phyloP scores from a whole-genome alignment of 495 filamentous ascomycete genomes.

The Aspergillus coremiiformis region DNA sequence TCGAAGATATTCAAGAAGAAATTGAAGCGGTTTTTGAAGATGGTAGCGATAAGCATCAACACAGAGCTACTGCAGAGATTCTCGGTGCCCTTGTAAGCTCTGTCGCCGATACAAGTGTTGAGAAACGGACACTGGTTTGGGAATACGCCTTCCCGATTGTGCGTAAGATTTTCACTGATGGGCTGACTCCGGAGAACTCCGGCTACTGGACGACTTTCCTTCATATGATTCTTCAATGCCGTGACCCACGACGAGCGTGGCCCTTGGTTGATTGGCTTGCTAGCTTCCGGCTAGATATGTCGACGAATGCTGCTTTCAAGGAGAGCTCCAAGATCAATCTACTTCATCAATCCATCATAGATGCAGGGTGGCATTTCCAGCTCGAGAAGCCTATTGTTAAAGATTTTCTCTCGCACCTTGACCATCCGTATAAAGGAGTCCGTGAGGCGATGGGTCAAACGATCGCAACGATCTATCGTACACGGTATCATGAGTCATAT shows the following conservation, averaged over 20 bases:
- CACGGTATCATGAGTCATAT: constrained; percentile 89
- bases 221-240: constrained; percentile 73
- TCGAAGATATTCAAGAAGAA: constrained; percentile 82
- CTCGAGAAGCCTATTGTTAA: constrained; percentile 83
- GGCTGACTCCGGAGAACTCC: constrained; percentile 87
- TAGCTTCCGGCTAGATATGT: constrained; percentile 84
- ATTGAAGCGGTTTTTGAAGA: constrained; percentile 71
- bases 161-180: constrained; percentile 75
- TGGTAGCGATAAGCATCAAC: constrained; percentile 95
- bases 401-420: constrained; percentile 83
- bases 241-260: constrained; percentile 79
- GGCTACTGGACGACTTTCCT: constrained; percentile 92
- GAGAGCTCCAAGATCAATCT: constrained; percentile 95
- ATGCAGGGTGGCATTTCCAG: constrained; percentile 94
- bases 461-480: constrained; percentile 77
- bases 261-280: constrained; percentile 80
- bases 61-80: constrained; percentile 92
- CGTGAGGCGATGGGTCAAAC: constrained; percentile 90
- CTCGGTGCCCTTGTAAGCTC: constrained; percentile 74
- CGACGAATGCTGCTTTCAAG: constrained; percentile 96
- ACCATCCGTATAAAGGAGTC: constrained; percentile 96
- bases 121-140: constrained; percentile 72
- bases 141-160: constrained; percentile 84
- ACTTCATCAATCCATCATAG: constrained; percentile 77
- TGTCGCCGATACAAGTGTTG: constrained; percentile 60